Evolutionary conservation across 1,139 yeast species (phyloP).

Genomic region (Lodderomyces beijingensis): DNA sequence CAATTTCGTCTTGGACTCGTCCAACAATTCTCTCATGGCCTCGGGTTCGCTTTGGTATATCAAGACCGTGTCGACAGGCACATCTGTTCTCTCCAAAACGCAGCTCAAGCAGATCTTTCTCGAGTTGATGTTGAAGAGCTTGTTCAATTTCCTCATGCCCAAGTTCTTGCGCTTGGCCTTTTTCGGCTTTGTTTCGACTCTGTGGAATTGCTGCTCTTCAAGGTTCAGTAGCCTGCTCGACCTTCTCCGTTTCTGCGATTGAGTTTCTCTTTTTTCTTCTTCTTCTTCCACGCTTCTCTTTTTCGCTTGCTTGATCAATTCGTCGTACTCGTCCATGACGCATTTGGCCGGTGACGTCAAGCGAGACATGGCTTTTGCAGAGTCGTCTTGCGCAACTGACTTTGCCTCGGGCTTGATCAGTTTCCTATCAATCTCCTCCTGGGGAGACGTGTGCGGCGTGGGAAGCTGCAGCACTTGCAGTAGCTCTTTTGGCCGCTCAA

Average conservation of each 20-base stretch:
- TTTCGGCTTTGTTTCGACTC: slow-evolving; percentile 1
- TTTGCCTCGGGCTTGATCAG: not conserved
- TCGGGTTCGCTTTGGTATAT: slow-evolving; percentile 19
- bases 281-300: slow-evolving; percentile 3
- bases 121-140: slow-evolving; percentile 5
- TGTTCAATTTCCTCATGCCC: slow-evolving; percentile 1
- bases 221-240: slow-evolving; percentile 7
- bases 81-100: slow-evolving; percentile 6
- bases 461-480: too few relatives aligned
- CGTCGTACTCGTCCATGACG: slow-evolving; percentile 17
- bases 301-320: slow-evolving; percentile 16
- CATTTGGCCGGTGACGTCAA: slow-evolving; percentile 8
- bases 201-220: slow-evolving; percentile 3
- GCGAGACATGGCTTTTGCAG: slow-evolving; percentile 7
- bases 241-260: slow-evolving; percentile 5
- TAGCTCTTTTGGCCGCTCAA: too few relatives aligned
- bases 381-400: slow-evolving; percentile 7
- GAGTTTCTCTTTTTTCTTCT: slow-evolving; percentile 2
- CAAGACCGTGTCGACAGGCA: slow-evolving; percentile 20
- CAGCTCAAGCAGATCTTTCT: slow-evolving; percentile 19
- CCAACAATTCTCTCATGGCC: slow-evolving; percentile 17
- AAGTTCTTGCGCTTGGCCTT: not conserved
- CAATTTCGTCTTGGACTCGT: slow-evolving; percentile 11
- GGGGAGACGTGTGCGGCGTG: slow-evolving; percentile 11
- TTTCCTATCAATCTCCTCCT: slow-evolving; percentile 4